Evolutionary conservation across 2,329 filamentous ascomycete genomes (phyloP), one percentile per base, ranked within the genome.

Genomic region (Aspergillus brasiliensis): DNA sequence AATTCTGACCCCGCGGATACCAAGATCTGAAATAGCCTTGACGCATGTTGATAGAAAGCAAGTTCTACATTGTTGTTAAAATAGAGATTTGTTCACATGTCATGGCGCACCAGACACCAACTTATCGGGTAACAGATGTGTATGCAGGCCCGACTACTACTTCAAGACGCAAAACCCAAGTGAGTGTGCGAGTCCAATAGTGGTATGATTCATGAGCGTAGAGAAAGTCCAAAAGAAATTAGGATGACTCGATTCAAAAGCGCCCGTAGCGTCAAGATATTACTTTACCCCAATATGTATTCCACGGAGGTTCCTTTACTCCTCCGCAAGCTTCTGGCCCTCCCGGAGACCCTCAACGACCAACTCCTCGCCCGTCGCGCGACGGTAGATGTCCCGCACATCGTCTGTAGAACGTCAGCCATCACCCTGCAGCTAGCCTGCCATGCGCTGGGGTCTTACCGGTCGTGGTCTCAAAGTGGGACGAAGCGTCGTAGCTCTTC

Each of bases 401-500:
- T 99, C 94, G 76, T 97, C 95, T 81, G 82, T 85, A 55, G 47
- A 34, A n/a, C 5, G 27, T 57, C 65, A 65, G 66, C 58, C 7
- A 46, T 44, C 21, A 31, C n/a, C 10, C 37, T 46, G 15, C 10
- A 15, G 17, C 8, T 15, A 17, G 42, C 5, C n/a, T 54, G 8
- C 13, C 4, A 6, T 28, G 13, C 8, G 21, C 44, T n/a, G 38
- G 13, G n/a, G 10, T 21, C 28, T 72, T 78, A 86, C 84, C 83
- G 56, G 87, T 90, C 28, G 86, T 88, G 37, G 92, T 97, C 86
- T 99, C 95, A 73, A 99, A 99, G 84, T 99, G 95, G 77, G 91
- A 96, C 65, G 91, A 96, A 56, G 96, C 92, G 73, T 99, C 96
- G 80, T 99, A 99, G 82, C 92, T 97, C 88, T 96, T 97, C 72